Percentiles rank a stretch among this genome's conserved stretches.
phyloP scores from a whole-genome alignment of 2,329 filamentous ascomycete genomes.

The Celoporthe dispersa region DNA sequence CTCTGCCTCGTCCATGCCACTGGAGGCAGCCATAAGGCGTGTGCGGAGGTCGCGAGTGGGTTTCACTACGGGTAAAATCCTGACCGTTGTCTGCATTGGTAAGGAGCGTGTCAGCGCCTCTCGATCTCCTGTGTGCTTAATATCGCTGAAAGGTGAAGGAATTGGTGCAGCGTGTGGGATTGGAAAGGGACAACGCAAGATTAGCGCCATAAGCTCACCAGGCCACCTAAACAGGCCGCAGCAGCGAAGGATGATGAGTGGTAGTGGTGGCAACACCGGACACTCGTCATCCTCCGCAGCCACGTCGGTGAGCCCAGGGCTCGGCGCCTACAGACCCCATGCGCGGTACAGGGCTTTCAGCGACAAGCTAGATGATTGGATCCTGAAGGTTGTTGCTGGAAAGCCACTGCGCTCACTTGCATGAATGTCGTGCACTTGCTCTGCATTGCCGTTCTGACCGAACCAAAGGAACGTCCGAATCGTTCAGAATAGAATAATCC shows the following conservation, averaged over 20 bases:
- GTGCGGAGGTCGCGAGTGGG: slow-evolving; percentile 82
- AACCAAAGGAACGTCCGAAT: neutral
- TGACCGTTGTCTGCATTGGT: slow-evolving; percentile 62
- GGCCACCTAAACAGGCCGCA: slow-evolving; percentile 22
- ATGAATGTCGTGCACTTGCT: neutral
- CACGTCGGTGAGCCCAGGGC: slow-evolving; percentile 15
- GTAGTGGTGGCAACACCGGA: slow-evolving; percentile 6
- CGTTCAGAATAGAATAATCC: slow-evolving; percentile 16
- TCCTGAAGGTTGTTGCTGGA: neutral
- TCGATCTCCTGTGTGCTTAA: neutral
- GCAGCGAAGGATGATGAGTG: slow-evolving; percentile 20
- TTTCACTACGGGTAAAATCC: slow-evolving; percentile 71
- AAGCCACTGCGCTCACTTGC: neutral
- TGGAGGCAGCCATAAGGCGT: slow-evolving; percentile 74
- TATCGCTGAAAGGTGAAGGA: slow-evolving; percentile 18
- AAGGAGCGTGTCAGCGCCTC: slow-evolving; percentile 30
- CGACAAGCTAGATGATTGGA: neutral
- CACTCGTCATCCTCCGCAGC: slow-evolving; percentile 13
- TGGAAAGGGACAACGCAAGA: neutral
- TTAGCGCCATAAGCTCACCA: slow-evolving; percentile 11
- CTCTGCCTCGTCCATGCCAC: slow-evolving; percentile 74
- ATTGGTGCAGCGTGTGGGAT: slow-evolving; percentile 18
- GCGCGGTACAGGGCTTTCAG: slow-evolving; percentile 1
- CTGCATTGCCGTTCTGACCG: neutral
- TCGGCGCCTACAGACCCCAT: slow-evolving; percentile 22